phyloP scores from a whole-genome alignment of 306 rosid species.

The Pterocarpus santalinus region DNA sequence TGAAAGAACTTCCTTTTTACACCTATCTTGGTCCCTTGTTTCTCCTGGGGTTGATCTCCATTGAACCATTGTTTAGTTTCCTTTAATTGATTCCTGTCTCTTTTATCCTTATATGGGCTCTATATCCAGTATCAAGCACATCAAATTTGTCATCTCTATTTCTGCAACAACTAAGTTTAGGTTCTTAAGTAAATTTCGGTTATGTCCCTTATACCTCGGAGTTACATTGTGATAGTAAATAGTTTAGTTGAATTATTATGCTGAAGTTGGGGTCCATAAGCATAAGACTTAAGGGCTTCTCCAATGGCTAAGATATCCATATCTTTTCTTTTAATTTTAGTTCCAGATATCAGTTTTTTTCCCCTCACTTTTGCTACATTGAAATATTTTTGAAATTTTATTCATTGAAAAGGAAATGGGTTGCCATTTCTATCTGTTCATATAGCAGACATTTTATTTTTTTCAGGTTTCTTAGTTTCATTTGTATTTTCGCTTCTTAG shows the following conservation, averaged over 20 bases:
- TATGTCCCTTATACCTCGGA: neutral
- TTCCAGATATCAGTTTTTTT: neutral
- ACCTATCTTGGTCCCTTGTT: neutral
- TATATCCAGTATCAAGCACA: neutral
- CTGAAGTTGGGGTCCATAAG: neutral
- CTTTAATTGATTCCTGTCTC: neutral
- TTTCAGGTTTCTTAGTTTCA: neutral
- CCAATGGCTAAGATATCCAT: neutral
- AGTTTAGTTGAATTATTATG: slow-evolving; percentile 17
- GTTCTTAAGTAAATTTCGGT: neutral
- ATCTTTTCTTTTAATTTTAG: neutral
- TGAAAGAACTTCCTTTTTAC: neutral
- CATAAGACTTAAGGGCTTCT: neutral
- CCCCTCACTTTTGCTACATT: neutral
- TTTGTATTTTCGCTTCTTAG: neutral
- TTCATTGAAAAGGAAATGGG: neutral
- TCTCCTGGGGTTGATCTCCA: neutral
- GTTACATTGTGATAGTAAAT: neutral
- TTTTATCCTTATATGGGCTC: neutral
- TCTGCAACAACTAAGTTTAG: neutral
- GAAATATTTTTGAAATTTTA: neutral
- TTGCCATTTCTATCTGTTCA: neutral
- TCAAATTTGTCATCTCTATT: neutral
- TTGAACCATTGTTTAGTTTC: neutral
- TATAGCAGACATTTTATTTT: neutral